phyloP scores from a whole-genome alignment of 305 asterid species.

The Fraxinus xanthoxyloides region DNA sequence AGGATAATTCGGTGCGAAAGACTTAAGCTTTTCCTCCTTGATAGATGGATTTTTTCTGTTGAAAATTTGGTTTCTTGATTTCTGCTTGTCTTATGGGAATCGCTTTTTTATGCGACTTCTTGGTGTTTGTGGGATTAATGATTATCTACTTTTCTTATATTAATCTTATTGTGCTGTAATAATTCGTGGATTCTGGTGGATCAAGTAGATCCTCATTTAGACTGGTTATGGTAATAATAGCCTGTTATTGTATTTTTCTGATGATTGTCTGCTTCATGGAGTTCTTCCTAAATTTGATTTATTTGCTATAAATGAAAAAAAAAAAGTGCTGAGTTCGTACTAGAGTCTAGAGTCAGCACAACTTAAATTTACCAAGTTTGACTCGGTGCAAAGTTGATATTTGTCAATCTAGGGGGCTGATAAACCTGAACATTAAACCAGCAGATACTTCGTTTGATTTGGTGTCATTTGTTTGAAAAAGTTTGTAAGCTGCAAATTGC shows the following conservation, averaged over 20 bases:
- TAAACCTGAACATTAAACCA: neutral
- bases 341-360: neutral
- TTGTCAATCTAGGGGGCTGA: neutral
- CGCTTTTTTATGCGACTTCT: conserved; percentile 4
- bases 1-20: conserved; percentile 12
- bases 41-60: neutral
- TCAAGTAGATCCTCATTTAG: conserved; percentile 12
- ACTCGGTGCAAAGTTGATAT: neutral
- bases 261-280: neutral
- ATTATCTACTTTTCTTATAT: neutral
- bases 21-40: conserved; percentile 1
- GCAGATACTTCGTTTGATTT: neutral
- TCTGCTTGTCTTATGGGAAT: neutral
- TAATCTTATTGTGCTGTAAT: neutral
- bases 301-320: neutral
- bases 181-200: neutral
- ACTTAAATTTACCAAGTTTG: neutral
- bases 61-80: conserved; percentile 2
- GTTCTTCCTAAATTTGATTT: neutral
- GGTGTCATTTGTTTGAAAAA: neutral
- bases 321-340: neutral
- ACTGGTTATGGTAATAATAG: neutral
- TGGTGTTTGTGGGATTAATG: neutral
- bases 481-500: neutral
- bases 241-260: neutral